Evolutionary conservation across 192 early-diverging fungal genomes (phyloP), one percentile per base, ranked within the genome.

Genomic region (Coemansia umbellata): DNA sequence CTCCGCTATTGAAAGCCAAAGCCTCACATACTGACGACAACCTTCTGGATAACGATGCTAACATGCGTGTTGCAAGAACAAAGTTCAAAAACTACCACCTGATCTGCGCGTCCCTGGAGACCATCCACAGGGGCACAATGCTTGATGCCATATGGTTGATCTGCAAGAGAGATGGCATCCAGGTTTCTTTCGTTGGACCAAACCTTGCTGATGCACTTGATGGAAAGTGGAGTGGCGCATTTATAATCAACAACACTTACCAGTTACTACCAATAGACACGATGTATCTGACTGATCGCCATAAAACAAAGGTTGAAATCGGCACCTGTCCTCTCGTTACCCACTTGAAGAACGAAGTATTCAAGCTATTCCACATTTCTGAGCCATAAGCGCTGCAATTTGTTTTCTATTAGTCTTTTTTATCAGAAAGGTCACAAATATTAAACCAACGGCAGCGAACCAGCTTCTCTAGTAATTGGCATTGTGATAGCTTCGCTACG

Each of bases 221-320:
- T 6, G 55, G 55, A 11, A 32, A 33, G 47, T 65, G 58, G 57
- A 50, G 50, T 18, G 69, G 58, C 22, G 69, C 63, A 6, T 73
- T 66, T 33, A 56, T 73, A 10, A 48, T 55, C 37, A 66, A 45
- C 37, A 42, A 23, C n/a, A 45, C 63, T 15, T 40, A 45, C 30
- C 39, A 41, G 9, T 31, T 73, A 28, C 56, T 61, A 10, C 69
- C 69, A 2, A 52, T 73, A 31, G 63, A 69, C 36, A 63, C 67
- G n/a, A 69, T 69, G 67, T 37, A 69, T 8, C 17, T 69, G 37
- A 69, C 67, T 6, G 60, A 63, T 23, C 60, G 60, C 7, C 31
- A 31, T n/a, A 31, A 37, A 43, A 63, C 67, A 2, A 8, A 19
- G 11, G 28, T 63, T 8, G 67, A 69, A 31, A 18, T 63, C 9